Evolutionary conservation across 2,329 filamentous ascomycete species (phyloP), one percentile per base, ranked within the genome.

Genomic region (Phyllosticta citribraziliensis): DNA sequence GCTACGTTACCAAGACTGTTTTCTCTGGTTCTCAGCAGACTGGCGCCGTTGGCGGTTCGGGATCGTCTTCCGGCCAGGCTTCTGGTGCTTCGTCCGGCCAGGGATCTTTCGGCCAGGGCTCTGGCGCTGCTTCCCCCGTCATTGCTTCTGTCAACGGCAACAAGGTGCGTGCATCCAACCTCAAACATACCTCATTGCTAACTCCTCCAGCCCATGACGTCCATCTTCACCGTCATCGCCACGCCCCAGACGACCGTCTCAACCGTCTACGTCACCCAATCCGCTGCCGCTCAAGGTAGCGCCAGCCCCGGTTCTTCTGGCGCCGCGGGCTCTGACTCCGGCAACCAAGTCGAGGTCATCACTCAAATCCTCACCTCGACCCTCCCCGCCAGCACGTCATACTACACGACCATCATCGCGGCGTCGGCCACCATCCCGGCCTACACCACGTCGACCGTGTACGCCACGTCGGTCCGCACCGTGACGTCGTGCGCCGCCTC

Each of bases 391-490:
- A 60, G 52, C 57, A 19, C 56, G 30, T 30, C 19, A 35, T 47
- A 33, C 58, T 52, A 60, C 58, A 60, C 58, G 12, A 60, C 58
- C 40, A n/a, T 47, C 14, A n/a, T 47, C 14, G 40, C 40, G 40
- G 40, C 17, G 17, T 22, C 30, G 22, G 55, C 52, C 57, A 55
- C 57, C 22, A 60, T 53, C 57, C 22, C 19, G 52, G 35, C 25
- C 53, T 52, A 60, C 58, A 60, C 58, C 5, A 60, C 58, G 8
- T 50, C 52, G 0, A 19, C 47, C n/a, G 55, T 53, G 17, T 55
- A 59, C 52, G 27, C 52, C n/a, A 60, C 58, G 17, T 50, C 53
- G 17, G 24, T 60, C 40, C 52, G 50, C 58, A 60, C 58, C 12
- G 40, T 47, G 3, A 47, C 40, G 14, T 47, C 40, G 40, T 47